phyloP scores from a whole-genome alignment of 2,329 filamentous ascomycete genomes.

The Chaetomium sp. region DNA sequence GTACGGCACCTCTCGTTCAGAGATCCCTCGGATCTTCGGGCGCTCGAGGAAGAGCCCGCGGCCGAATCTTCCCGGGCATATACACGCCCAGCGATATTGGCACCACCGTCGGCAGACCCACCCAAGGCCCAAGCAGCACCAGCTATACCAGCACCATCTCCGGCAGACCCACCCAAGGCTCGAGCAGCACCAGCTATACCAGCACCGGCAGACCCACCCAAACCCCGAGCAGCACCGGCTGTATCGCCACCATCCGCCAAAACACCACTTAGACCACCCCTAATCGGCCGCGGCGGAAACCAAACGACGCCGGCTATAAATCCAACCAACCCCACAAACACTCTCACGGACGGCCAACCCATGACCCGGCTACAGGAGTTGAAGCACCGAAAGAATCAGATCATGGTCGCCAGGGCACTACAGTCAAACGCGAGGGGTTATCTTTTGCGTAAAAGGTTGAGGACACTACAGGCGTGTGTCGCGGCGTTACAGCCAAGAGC shows the following conservation, averaged over 20 bases:
- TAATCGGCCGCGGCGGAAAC: background rate
- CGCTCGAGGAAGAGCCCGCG: background rate
- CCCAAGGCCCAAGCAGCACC: background rate
- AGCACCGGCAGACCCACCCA: background rate
- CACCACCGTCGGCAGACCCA: background rate
- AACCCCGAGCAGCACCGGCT: background rate
- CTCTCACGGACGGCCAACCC: background rate
- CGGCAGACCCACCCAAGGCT: too few species aligned
- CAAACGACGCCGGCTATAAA: background rate
- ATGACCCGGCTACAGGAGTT: conserved; percentile 10
- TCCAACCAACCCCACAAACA: background rate
- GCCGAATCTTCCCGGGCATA: background rate
- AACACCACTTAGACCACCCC: background rate
- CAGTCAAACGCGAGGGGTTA: conserved; percentile 19
- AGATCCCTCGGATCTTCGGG: background rate
- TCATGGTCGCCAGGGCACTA: conserved; percentile 14
- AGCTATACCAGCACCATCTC: background rate
- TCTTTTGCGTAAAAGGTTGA: background rate
- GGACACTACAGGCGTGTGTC: background rate
- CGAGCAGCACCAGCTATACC: background rate
- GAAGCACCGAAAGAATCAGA: background rate
- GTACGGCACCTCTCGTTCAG: conserved; percentile 22
- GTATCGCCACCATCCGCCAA: background rate
- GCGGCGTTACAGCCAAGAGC: conserved; percentile 17
- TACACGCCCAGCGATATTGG: background rate